Evolutionary conservation across 768 basidiomycete species (phyloP), one percentile per base, ranked within the genome.

Genomic region (Suillus subluteus): DNA sequence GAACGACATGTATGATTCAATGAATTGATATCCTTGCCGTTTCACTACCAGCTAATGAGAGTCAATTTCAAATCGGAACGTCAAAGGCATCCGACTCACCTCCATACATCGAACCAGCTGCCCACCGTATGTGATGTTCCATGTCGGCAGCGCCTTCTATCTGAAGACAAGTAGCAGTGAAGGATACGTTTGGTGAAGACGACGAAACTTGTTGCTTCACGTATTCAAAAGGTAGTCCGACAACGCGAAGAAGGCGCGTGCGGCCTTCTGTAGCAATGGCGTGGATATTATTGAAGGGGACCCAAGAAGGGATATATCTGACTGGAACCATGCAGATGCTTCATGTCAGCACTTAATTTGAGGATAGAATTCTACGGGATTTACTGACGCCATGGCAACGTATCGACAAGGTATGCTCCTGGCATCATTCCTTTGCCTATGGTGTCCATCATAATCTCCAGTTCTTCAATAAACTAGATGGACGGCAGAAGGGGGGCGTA

Each of bases 231-330:
- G 65, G 65, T 21, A 15, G 48, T 37, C 46, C 59, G 2, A 66
- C 38, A 35, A 50, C 32, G 12, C 21, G 43, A 12, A 41, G 35
- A n/a, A 66, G 30, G 43, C 44, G 61, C 13, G 9, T 23, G 15
- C 44, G 65, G 38, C 65, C 65, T 23, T 48, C 35, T 5, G 11
- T 50, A 18, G 41, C 65, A 40, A 37, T 54, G 18, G 16, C 8
- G 21, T 66, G 63, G 6, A 66, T 66, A 12, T 40, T 23, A 16
- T 66, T 62, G 46, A 70, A 71, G 11, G 73, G 73, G 12, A 72
- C 52, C 64, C 71, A 67, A 5, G 46, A 40, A 7, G 73, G 73
- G 16, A 74, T 43, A 62, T 68, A 37, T 55, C 67, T 72, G 48
- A 74, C 73, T 74, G 43, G n/a, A 64, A 43, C 40, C 61, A 23